Percentiles rank a stretch among this genome's conserved stretches.
These are phyloP conservation scores for Fragaria iinumae DNA, from an alignment of 306 rosid species.

Conservation along the genomic window DNA sequence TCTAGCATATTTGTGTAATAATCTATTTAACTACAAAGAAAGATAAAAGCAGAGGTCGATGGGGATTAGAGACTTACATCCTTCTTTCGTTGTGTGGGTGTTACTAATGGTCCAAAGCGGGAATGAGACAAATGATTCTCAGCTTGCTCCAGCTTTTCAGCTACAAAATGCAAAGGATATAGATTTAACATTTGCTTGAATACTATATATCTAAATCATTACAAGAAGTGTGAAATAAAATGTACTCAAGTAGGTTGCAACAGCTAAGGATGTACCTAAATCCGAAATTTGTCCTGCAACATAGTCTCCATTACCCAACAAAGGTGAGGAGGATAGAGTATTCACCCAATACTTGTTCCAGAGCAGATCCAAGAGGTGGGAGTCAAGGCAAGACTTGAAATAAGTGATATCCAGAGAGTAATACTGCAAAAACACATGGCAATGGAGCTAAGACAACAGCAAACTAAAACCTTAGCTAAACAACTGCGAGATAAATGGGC, in stretches of 20 bases:
- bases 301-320: constrained; percentile 89
- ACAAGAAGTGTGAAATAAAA: constrained; percentile 5
- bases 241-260: constrained; percentile 3
- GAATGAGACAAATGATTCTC: constrained; percentile 91
- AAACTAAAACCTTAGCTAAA: background rate
- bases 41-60: background rate
- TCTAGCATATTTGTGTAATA: background rate
- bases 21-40: background rate
- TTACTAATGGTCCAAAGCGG: constrained; percentile 77
- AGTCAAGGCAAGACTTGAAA: constrained; percentile 91
- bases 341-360: constrained; percentile 98
- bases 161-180: constrained; percentile 43
- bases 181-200: constrained; percentile 6
- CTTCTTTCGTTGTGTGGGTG: constrained; percentile 79
- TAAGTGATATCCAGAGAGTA: constrained; percentile 90
- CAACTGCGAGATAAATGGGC: constrained; percentile 6
- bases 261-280: constrained; percentile 54
- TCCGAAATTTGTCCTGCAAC: constrained; percentile 96
- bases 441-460: constrained; percentile 15
- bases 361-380: constrained; percentile 86
- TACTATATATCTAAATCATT: background rate
- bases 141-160: constrained; percentile 93
- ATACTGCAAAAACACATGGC: constrained; percentile 59
- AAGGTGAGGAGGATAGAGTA: constrained; percentile 88
- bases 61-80: constrained; percentile 43